Evolutionary conservation across 2,329 filamentous ascomycete species (phyloP).

Genomic region (Diplodia seriata): DNA sequence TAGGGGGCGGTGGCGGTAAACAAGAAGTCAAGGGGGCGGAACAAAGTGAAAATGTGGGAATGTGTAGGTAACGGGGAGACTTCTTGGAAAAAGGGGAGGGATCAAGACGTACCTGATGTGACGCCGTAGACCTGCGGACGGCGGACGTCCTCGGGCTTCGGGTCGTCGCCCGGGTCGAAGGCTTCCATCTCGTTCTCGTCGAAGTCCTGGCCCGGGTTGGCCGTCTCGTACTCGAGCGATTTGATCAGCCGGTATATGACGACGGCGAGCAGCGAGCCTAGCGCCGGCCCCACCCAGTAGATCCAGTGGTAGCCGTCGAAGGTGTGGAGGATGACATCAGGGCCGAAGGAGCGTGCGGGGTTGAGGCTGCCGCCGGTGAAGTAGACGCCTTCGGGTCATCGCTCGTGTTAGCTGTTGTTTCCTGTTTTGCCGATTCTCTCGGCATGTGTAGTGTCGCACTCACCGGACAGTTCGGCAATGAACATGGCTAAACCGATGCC

Average conservation of each 20-base stretch:
- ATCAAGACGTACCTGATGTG: neutral
- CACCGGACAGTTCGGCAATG: conserved; percentile 40
- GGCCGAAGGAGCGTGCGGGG: conserved; percentile 55
- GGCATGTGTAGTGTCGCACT: conserved; percentile 23
- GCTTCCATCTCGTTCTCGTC: conserved; percentile 50
- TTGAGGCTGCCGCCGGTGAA: conserved; percentile 57
- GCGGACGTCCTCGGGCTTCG: conserved; percentile 23
- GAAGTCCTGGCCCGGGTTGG: conserved; percentile 51
- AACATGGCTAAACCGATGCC: conserved; percentile 39
- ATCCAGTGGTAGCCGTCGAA: conserved; percentile 56
- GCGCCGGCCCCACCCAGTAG: conserved; percentile 56
- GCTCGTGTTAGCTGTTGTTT: conserved; percentile 44
- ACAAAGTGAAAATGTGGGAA: too few relatives aligned
- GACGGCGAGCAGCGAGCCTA: conserved; percentile 48
- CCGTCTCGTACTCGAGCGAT: conserved; percentile 50
- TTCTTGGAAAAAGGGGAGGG: too few relatives aligned
- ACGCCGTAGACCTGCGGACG: neutral
- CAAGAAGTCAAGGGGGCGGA: neutral
- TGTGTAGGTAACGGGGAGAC: too few relatives aligned
- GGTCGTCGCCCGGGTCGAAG: conserved; percentile 46
- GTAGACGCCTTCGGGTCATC: conserved; percentile 41
- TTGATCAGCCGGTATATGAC: conserved; percentile 51
- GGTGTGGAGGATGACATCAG: conserved; percentile 49
- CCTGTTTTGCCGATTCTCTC: neutral
- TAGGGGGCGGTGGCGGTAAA: too few relatives aligned